These are phyloP conservation scores for Solanum stenotomum DNA, from an alignment of 257 asterid genomes.

Conservation along the genomic window DNA sequence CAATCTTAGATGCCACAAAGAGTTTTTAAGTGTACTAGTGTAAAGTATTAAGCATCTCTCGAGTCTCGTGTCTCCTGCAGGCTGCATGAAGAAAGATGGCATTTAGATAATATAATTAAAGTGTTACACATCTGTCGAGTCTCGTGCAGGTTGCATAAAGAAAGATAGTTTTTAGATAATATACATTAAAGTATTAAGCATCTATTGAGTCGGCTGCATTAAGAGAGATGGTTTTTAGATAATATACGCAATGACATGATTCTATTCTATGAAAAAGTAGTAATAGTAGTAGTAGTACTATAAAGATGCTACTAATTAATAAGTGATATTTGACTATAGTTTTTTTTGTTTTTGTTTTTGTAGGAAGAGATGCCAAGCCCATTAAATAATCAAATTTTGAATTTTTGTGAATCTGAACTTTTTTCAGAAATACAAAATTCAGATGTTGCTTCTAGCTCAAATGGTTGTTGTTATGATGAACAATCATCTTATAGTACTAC, in stretches of 20 bases:
- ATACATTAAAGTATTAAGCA: not conserved
- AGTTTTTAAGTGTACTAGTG: not conserved
- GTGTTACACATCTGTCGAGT: too few relatives aligned
- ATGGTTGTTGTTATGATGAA: conserved; percentile 49
- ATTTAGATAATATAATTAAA: too few relatives aligned
- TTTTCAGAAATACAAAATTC: conserved; percentile 61
- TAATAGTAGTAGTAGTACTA: not conserved
- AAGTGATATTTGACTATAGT: not conserved
- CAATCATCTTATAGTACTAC: conserved; percentile 37
- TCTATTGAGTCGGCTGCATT: not conserved
- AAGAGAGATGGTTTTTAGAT: not conserved
- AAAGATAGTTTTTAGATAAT: too few relatives aligned
- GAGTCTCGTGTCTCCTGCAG: too few relatives aligned
- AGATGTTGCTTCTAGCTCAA: conserved; percentile 67
- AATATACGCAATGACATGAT: not conserved
- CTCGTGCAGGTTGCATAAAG: too few relatives aligned
- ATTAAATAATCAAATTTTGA: conserved; percentile 52
- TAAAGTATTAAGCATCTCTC: not conserved
- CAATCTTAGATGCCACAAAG: not conserved
- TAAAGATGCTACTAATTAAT: not conserved
- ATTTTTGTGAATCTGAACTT: conserved; percentile 67
- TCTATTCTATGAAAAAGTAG: not conserved
- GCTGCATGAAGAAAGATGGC: too few relatives aligned
- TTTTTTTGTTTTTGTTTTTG: not conserved
- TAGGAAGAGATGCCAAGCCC: conserved; percentile 77